Evolutionary conservation across 257 asterid species (phyloP).

Genomic region (Rhazya stricta): DNA sequence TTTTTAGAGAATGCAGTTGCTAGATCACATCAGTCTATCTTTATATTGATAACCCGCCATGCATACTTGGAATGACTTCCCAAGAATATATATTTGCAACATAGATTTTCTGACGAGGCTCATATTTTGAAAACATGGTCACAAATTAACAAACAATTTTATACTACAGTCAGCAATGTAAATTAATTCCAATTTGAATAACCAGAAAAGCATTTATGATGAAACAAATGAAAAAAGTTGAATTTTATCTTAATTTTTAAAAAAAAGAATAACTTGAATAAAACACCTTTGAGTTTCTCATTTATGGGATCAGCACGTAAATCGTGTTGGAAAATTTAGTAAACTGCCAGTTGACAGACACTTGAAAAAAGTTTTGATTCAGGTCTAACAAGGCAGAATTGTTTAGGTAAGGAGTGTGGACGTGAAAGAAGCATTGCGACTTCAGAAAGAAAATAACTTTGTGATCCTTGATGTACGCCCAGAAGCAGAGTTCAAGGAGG

Average conservation of each 20-base stretch:
- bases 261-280: background rate
- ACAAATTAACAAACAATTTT: background rate
- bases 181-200: background rate
- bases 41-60: background rate
- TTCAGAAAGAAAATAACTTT: slow-evolving; percentile 69
- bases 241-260: no score
- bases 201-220: background rate
- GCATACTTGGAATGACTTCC: background rate
- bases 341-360: background rate
- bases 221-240: background rate
- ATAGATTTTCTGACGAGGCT: background rate
- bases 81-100: background rate
- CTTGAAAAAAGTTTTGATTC: background rate
- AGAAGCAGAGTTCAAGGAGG: slow-evolving; percentile 93
- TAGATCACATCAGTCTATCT: background rate
- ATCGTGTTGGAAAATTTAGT: background rate
- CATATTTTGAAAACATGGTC: background rate
- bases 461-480: slow-evolving; percentile 93
- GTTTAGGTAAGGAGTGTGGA: slow-evolving; percentile 90
- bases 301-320: background rate
- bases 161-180: background rate
- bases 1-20: background rate
- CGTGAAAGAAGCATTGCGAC: slow-evolving; percentile 74
- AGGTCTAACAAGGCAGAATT: slow-evolving; percentile 13
- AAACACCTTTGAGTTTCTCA: background rate